Base-by-base conservation (phyloP, 208 protist genomes). In the Crithidia acanthocephali region DNA sequence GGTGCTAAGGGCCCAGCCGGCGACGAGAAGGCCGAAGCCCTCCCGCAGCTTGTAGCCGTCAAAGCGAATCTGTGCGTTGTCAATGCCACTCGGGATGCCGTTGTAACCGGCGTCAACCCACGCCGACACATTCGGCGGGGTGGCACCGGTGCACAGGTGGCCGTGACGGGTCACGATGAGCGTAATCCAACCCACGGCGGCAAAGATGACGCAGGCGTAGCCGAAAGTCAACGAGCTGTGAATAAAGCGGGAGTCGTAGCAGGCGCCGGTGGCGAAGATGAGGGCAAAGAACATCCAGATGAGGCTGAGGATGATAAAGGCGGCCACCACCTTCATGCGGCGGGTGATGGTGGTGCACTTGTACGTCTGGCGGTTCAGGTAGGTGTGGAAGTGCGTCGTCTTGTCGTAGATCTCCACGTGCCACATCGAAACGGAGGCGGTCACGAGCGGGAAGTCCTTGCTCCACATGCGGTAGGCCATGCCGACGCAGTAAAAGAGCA, bases 401-500 rank as follows among this genome's bases (percentile, higher is more conserved):
- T 53, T 69, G 64, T 87, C 83, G 68, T 83, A 66, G 20, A 87
- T 40, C 61, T 84, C 74, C 18, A 84, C 68, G 62, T 83, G 71
- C 79, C 83, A 87, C 69, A 85, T 69, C 16, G 76, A 79, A 8
- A 87, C 56, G n/a, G 69, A 76, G n/a, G 32, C 69, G 62, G 70
- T 82, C 22, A 85, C 74, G 16, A 56, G 50, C 0, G 68, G 58
- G 35, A 85, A 84, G 61, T 48, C 55, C 56, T 75, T 76, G 25
- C 35, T 37, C 77, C 79, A 87, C 70, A 80, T 67, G 48, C 50
- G 63, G 57, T 63, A 76, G 42, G 78, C 79, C 40, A 62, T 62
- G 1, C 79, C 79, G n/a, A 85, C 74, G 52, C 70, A 83, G 69
- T 81, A 84, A 69, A 84, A 75, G 30, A 87, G 23, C n/a, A 85